These are phyloP conservation scores for Phytophthora hibernalis DNA, from an alignment of 352 stramenopile genomes.

Conservation along the genomic window DNA sequence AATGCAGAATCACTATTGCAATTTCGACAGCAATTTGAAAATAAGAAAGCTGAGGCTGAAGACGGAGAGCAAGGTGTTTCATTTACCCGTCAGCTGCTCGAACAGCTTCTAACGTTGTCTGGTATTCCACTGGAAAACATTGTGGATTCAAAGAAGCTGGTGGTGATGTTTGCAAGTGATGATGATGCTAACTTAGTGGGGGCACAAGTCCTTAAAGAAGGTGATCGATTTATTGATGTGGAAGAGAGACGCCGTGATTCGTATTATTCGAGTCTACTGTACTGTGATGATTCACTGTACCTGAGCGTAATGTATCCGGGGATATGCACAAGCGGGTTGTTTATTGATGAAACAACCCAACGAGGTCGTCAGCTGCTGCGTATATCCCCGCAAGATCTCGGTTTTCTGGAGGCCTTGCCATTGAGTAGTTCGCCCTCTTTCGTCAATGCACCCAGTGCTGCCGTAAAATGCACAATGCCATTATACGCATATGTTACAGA, in stretches of 20 bases:
- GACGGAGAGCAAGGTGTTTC: constrained; percentile 14
- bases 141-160: constrained; percentile 33
- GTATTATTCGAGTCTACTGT: constrained; percentile 60
- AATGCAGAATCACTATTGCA: constrained; percentile 30
- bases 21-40: constrained; percentile 30
- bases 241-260: constrained; percentile 40
- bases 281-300: constrained; percentile 52
- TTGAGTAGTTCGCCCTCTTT: constrained; percentile 7
- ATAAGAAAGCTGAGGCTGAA: constrained; percentile 12
- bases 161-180: constrained; percentile 33
- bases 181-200: constrained; percentile 23
- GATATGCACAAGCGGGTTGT: constrained; percentile 16
- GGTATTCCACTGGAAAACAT: constrained; percentile 27
- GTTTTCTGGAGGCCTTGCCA: constrained; percentile 24
- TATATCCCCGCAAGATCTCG: constrained; percentile 33
- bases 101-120: constrained; percentile 34
- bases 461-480: not conserved
- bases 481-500: constrained; percentile 56
- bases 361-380: constrained; percentile 25
- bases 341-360: constrained; percentile 11
- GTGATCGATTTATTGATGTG: constrained; percentile 39
- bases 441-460: not conserved
- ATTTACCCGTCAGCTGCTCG: constrained; percentile 34
- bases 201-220: constrained; percentile 31
- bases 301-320: constrained; percentile 51